Evolutionary conservation across 345 rosid genomes (phyloP), one percentile per base, ranked within the genome.

Genomic region (Pseudoturritis turrita): DNA sequence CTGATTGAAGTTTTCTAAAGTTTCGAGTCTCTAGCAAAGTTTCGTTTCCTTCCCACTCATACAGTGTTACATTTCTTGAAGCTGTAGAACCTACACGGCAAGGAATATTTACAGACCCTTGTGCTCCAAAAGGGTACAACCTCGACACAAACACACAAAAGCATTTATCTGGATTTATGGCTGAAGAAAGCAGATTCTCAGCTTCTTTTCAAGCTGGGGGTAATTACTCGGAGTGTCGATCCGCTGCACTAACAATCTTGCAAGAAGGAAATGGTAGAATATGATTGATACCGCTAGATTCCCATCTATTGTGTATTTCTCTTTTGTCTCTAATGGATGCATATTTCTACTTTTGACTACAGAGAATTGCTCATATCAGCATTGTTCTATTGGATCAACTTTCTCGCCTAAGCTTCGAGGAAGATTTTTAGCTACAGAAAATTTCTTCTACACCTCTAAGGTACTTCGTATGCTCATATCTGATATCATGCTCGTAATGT

Each of bases 171-270:
- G 91, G 76, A 61, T 81, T 86, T 28, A 71, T 71, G 60, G 78
- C 79, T 67, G 82, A 75, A 70, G 73, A 77, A 73, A 75, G 73
- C 46, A 75, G 71, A 55, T 40, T 75, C 70, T 10, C 80, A 52
- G 70, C 87, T 33, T 60, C 76, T 64, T 74, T 91, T 77, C 81
- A 81, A 46, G 80, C 90, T 19, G 77, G 66, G 81, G 99, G 97
- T 40, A 95, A 95, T 85, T 95, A 89, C 82, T 91, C 99, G 2
- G 80, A 83, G 83, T 95, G 99, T 83, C 88, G 96, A 81, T 83
- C 97, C 22, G 93, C 93, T 61, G 99, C 96, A 28, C 63, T 83
- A 46, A 62, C 46, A 62, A 79, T 91, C 61, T 82, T 95, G 78
- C 96, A 87, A 28, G 84, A 79, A 60, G 99, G 84, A 81, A 89